Conservation (phyloP, 1,284 basidiomycete genomes). For the Stereum hirsutum region DNA sequence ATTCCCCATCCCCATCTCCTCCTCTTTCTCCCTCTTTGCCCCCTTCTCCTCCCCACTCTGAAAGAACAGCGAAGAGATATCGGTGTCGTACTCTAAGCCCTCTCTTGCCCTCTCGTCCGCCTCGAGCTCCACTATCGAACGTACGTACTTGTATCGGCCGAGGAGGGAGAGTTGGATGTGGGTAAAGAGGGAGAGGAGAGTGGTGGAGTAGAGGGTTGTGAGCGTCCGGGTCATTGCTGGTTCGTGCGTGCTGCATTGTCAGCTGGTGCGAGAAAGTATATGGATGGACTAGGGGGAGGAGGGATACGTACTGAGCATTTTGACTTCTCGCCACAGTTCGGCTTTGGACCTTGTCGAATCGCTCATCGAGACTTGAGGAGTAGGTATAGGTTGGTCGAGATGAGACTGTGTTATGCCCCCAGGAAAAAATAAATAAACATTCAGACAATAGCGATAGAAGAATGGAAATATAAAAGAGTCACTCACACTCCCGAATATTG, state of each 20-base stretch:
- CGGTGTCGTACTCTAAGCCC: constrained; percentile 28
- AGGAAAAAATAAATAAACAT: too few relatives aligned
- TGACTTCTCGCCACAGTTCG: constrained; percentile 79
- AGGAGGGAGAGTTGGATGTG: constrained; percentile 78
- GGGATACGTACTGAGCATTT: constrained; percentile 56
- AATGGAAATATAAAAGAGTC: not conserved
- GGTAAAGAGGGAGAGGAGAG: constrained; percentile 75
- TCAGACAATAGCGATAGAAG: too few relatives aligned
- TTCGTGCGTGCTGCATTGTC: not conserved
- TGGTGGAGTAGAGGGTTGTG: constrained; percentile 75
- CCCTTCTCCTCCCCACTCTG: constrained; percentile 17
- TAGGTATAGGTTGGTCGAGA: too few relatives aligned
- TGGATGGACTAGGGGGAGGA: not conserved
- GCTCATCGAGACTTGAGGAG: too few relatives aligned
- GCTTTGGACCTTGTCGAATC: constrained; percentile 38
- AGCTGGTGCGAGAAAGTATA: not conserved
- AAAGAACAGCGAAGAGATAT: constrained; percentile 25
- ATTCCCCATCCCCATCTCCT: too few relatives aligned
- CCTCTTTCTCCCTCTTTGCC: constrained; percentile 19
- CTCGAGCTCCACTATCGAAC: constrained; percentile 56
- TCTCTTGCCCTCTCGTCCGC: constrained; percentile 51
- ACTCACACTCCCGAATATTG: constrained; percentile 7
- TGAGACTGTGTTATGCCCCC: too few relatives aligned
- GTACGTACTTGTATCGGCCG: constrained; percentile 75
- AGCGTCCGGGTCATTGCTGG: constrained; percentile 83